These are phyloP conservation scores for Aphanomyces invadans DNA, from an alignment of 352 stramenopile genomes.

Conservation along the genomic window DNA sequence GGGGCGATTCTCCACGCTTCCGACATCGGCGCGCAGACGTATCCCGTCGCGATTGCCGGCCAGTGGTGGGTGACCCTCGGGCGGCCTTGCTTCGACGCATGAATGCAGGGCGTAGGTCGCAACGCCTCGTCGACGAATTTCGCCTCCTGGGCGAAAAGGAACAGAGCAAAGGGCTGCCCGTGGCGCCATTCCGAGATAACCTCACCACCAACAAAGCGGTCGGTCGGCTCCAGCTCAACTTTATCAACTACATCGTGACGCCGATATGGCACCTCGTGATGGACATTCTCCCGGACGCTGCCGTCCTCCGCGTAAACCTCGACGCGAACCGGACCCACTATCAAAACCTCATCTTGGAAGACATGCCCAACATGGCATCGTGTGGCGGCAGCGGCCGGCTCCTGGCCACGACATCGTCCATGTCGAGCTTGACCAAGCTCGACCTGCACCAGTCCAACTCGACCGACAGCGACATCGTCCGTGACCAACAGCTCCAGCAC, in stretches of 20 bases:
- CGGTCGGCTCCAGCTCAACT: constrained; percentile 70
- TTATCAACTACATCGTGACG: constrained; percentile 77
- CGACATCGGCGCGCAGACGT: constrained; percentile 32
- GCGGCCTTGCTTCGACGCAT: too few relatives aligned
- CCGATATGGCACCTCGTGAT: constrained; percentile 60
- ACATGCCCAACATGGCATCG: background rate
- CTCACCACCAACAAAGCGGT: constrained; percentile 57
- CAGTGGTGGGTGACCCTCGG: constrained; percentile 25
- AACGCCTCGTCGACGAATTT: constrained; percentile 31
- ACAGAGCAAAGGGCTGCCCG: constrained; percentile 17
- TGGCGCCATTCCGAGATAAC: constrained; percentile 39
- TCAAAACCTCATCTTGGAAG: constrained; percentile 12
- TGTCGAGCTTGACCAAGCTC: background rate
- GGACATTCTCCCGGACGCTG: constrained; percentile 46
- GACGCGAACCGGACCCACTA: constrained; percentile 23
- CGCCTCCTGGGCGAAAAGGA: constrained; percentile 26
- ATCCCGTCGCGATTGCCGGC: constrained; percentile 32
- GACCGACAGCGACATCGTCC: background rate
- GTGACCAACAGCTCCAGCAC: background rate
- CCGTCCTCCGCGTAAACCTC: constrained; percentile 22
- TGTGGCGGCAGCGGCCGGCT: background rate
- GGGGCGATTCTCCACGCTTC: constrained; percentile 29
- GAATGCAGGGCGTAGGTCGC: background rate
- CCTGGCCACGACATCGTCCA: background rate
- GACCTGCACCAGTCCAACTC: background rate